A percentile compares a stretch with the other conserved stretches of the same genome.
These are phyloP conservation scores for Geotrichum reessii DNA, from an alignment of 1,139 yeast species.

Conservation along the genomic window DNA sequence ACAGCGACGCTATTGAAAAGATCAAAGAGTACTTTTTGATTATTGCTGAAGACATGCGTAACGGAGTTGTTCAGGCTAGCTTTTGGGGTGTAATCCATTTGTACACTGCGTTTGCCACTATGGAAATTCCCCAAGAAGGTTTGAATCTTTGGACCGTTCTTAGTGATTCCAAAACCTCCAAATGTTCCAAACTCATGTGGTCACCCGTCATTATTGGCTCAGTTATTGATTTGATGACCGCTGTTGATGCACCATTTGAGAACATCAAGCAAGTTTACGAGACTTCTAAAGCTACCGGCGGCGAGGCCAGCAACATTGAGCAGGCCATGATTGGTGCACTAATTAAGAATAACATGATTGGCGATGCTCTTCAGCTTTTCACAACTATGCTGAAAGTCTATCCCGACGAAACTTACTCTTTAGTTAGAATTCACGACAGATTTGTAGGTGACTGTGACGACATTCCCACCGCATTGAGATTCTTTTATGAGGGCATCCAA, in stretches of 20 bases:
- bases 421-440: slow-evolving; percentile 64
- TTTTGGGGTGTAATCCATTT: slow-evolving; percentile 54
- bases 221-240: slow-evolving; percentile 62
- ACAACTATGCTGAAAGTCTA: slow-evolving; percentile 39
- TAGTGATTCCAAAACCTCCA: slow-evolving; percentile 13
- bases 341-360: slow-evolving; percentile 45
- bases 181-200: slow-evolving; percentile 24
- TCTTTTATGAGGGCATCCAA: slow-evolving; percentile 65
- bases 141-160: slow-evolving; percentile 44
- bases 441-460: slow-evolving; percentile 82
- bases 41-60: slow-evolving; percentile 46
- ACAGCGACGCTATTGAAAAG: slow-evolving; percentile 13
- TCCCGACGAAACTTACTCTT: slow-evolving; percentile 39
- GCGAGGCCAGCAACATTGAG: slow-evolving; percentile 42
- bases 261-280: slow-evolving; percentile 49
- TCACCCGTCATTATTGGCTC: slow-evolving; percentile 63
- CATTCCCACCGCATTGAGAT: slow-evolving; percentile 61
- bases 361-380: slow-evolving; percentile 48
- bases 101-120: slow-evolving; percentile 53
- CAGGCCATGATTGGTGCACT: slow-evolving; percentile 61
- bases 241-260: slow-evolving; percentile 53
- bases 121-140: slow-evolving; percentile 49
- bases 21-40: slow-evolving; percentile 17
- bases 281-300: slow-evolving; percentile 38
- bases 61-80: slow-evolving; percentile 40